Conservation (phyloP, 306 rosid genomes). For the Dicorynia guianensis region DNA sequence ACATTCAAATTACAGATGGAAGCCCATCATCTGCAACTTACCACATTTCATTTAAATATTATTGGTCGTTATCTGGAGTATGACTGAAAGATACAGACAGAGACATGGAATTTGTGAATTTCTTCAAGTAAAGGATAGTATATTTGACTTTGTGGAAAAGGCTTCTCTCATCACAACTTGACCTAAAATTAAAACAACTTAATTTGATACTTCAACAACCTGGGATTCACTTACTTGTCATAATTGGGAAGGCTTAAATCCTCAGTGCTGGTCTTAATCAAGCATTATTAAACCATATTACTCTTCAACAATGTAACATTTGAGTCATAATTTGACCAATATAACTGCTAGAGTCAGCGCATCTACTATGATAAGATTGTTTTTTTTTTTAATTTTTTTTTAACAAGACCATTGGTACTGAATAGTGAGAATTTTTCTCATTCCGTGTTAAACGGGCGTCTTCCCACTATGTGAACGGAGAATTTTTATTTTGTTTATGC, state of each 20-base stretch:
- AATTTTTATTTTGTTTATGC: no score
- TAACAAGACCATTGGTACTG: no score
- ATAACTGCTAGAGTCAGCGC: background rate
- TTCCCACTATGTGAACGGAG: no score
- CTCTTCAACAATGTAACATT: background rate
- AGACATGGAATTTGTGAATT: background rate
- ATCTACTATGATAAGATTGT: background rate
- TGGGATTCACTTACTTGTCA: constrained; percentile 13
- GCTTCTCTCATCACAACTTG: background rate
- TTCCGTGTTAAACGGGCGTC: no score
- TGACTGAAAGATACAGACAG: constrained; percentile 3
- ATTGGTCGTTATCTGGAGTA: constrained; percentile 26
- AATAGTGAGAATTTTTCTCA: no score
- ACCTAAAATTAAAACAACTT: constrained; percentile 13
- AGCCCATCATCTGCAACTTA: no score
- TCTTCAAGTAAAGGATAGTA: constrained; percentile 3
- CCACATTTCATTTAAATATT: constrained; percentile 26
- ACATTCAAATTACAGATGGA: constrained; percentile 21
- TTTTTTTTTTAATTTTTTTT: no score
- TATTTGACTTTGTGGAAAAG: constrained; percentile 2
- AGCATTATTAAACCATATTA: background rate
- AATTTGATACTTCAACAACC: constrained; percentile 18
- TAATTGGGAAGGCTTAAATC: background rate
- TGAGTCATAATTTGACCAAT: no score
- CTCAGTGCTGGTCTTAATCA: constrained; percentile 25